A percentile compares a stretch with the other conserved stretches of the same genome.
Evolutionary conservation across 768 basidiomycete species (phyloP).

Genomic region (Tylopilus intermedius): DNA sequence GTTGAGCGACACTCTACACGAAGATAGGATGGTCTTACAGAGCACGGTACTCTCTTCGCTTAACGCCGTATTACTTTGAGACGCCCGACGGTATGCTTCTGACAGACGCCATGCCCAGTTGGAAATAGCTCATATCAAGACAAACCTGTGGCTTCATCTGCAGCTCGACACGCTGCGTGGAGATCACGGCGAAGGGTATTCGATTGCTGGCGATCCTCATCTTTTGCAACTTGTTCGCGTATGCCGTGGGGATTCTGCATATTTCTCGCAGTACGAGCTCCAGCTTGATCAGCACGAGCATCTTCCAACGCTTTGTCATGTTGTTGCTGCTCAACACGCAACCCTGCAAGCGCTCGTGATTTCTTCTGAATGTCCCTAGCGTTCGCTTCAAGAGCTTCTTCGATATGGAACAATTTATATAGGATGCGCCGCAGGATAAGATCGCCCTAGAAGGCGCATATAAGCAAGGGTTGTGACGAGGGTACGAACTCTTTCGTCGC

Average conservation of each 20-base stretch:
- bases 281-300: conserved; percentile 77
- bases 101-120: conserved; percentile 8
- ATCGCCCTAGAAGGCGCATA: conserved; percentile 53
- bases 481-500: conserved; percentile 61
- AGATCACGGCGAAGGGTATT: conserved; percentile 64
- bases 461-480: not conserved
- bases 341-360: conserved; percentile 63
- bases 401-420: conserved; percentile 87
- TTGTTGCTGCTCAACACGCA: conserved; percentile 63
- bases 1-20: conserved; percentile 4
- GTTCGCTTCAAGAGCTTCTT: conserved; percentile 72
- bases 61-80: conserved; percentile 71
- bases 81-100: conserved; percentile 74
- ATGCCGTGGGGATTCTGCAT: conserved; percentile 62
- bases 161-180: conserved; percentile 56
- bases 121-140: not conserved
- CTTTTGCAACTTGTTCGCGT: conserved; percentile 59
- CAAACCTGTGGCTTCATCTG: conserved; percentile 76
- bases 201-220: conserved; percentile 45
- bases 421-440: conserved; percentile 77
- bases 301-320: conserved; percentile 69
- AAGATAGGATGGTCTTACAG: conserved; percentile 12
- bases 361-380: conserved; percentile 64
- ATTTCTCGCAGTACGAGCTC: conserved; percentile 70
- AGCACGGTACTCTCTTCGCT: conserved; percentile 66